Percentiles rank a stretch among this genome's conserved stretches.
phyloP scores from a whole-genome alignment of 139 green algal genomes.

The Haematococcus lacustris region DNA sequence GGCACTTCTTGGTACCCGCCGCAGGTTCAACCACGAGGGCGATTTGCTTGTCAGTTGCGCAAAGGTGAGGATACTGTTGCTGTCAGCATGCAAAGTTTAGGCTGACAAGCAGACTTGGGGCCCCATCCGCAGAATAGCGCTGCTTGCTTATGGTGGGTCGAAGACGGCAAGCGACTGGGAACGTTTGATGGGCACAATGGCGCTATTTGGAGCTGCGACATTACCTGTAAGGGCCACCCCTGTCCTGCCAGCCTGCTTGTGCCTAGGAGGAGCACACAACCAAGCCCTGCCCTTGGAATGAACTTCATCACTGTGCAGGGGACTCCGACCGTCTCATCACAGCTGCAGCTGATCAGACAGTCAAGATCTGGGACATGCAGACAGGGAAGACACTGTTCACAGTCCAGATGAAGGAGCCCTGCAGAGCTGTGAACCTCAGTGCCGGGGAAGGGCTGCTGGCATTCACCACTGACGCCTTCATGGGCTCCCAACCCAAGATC shows the following conservation, averaged over 20 bases:
- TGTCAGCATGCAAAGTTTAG: neutral
- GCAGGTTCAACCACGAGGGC: constrained; percentile 93
- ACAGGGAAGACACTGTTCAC: constrained; percentile 77
- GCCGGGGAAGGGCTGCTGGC: constrained; percentile 75
- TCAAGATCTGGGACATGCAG: constrained; percentile 86
- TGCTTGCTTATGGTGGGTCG: constrained; percentile 84
- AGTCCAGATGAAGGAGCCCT: constrained; percentile 79
- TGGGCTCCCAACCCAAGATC: constrained; percentile 37
- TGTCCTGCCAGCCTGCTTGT: no score
- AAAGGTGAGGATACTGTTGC: constrained; percentile 55
- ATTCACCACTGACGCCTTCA: constrained; percentile 87
- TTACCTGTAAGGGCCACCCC: constrained; percentile 56
- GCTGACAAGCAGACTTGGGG: neutral
- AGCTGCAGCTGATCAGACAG: constrained; percentile 75
- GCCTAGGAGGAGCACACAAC: neutral
- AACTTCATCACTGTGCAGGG: constrained; percentile 9
- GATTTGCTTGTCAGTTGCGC: constrained; percentile 92
- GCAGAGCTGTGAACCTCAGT: constrained; percentile 50
- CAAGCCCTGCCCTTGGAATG: neutral
- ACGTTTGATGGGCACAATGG: constrained; percentile 98
- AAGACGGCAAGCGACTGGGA: constrained; percentile 84
- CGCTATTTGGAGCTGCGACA: constrained; percentile 84
- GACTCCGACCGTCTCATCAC: constrained; percentile 69
- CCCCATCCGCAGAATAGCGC: constrained; percentile 19
- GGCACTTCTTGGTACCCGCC: no score